These are phyloP conservation scores for Lentinula boryana DNA, from an alignment of 768 basidiomycete genomes.

Conservation along the genomic window DNA sequence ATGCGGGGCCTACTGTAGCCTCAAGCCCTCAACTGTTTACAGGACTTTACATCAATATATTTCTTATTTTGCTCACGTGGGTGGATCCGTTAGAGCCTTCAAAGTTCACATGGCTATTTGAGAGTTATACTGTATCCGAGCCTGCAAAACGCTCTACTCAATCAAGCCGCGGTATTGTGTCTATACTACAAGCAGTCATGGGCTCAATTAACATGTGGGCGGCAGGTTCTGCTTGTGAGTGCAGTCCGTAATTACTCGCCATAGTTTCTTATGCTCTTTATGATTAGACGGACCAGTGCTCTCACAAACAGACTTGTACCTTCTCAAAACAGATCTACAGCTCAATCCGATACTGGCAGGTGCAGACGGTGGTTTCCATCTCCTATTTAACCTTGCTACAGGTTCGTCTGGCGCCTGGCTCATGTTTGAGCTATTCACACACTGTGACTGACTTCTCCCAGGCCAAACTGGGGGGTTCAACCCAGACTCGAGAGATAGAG, in stretches of 20 bases:
- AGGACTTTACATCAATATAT: too few relatives aligned
- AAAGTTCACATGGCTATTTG: too few relatives aligned
- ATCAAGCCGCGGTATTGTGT: too few relatives aligned
- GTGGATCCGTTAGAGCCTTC: too few relatives aligned
- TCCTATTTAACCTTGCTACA: conserved; percentile 66
- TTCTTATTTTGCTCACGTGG: too few relatives aligned
- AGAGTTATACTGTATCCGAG: too few relatives aligned
- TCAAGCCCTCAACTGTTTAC: too few relatives aligned
- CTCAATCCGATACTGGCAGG: conserved; percentile 68
- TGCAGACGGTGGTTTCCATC: conserved; percentile 42
- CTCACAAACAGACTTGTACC: conserved; percentile 75
- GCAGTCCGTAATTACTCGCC: neutral
- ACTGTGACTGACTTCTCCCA: conserved; percentile 14
- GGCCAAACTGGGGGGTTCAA: conserved; percentile 63
- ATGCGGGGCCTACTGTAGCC: too few relatives aligned
- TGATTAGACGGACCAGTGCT: conserved; percentile 70
- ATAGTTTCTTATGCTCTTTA: conserved; percentile 1
- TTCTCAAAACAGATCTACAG: conserved; percentile 63
- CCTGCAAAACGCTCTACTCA: too few relatives aligned
- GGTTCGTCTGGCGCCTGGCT: conserved; percentile 32
- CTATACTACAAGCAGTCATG: neutral
- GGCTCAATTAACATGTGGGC: conserved; percentile 35
- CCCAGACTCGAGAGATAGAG: conserved; percentile 49
- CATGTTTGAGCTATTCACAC: neutral
- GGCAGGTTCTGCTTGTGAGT: conserved; percentile 37